Base-by-base conservation (phyloP, 1,139 yeast species). In the Zygosaccharomyces pseudobailii region DNA sequence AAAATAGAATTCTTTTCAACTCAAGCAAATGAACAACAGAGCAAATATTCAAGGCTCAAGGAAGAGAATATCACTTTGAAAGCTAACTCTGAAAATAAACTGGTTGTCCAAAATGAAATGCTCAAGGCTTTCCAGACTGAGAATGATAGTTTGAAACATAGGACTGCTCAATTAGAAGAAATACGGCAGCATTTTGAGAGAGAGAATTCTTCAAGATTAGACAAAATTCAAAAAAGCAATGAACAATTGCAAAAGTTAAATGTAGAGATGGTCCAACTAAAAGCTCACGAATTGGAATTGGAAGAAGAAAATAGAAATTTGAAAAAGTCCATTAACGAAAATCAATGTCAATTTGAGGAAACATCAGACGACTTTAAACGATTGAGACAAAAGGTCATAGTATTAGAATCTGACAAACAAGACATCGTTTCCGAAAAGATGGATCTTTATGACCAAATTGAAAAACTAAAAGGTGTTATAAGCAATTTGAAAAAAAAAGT, bases 201-300 rank as follows among this genome's bases (percentile, higher is more conserved):
- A 8, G 56, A 51, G 19, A 50, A 49, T 20, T 32, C 43, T 6
- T 46, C 45, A n/a, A 52, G 52, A 32, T 8, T 50, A 13, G 58
- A 52, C 10, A 55, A 52, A 32, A 42, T 56, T 23, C 62, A 61
- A 33, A 50, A 48, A 23, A 43, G 55, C 3, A 59, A 57, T 37
- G 66, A 61, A 38, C 63, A 62, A 46, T 36, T 63, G 9, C 66
- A 62, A 41, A 61, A 51, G 37, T 25, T 60, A 20, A 63, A 62
- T 48, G 61, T 63, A 4, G 67, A 63, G 33, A 42, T 60, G 27
- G 61, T 63, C 28, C 67, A 63, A 40, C 17, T 61, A 22, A 63
- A 63, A 36, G 68, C 68, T 2, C 58, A 51, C 37, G 65, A 61
- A 42, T 45, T 63, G 32, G 68, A 63, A 42, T 44, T 63, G 17